A percentile compares a stretch with the other conserved stretches of the same genome.
These are phyloP conservation scores for Acer negundo DNA, from an alignment of 345 rosid species.

Conservation along the genomic window DNA sequence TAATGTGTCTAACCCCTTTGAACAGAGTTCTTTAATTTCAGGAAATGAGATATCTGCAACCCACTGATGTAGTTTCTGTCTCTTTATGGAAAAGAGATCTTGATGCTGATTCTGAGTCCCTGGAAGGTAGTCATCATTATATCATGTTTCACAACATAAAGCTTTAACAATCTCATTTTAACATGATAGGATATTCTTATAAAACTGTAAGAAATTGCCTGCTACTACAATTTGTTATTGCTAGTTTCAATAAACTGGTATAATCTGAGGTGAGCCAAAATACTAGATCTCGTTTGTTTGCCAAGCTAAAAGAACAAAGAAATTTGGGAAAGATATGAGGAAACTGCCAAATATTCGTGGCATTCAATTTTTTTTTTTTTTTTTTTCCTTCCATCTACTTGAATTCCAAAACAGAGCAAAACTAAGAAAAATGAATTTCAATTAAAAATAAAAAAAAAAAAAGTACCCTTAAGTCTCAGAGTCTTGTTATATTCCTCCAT, in stretches of 20 bases:
- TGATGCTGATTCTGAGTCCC: slow-evolving; percentile 38
- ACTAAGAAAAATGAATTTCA: background rate
- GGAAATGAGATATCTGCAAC: slow-evolving; percentile 49
- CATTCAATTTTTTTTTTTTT: background rate
- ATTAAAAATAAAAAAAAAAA: background rate
- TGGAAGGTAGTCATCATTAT: slow-evolving; percentile 28
- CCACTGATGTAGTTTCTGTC: slow-evolving; percentile 56
- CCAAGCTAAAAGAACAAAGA: background rate
- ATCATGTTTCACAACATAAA: slow-evolving; percentile 17
- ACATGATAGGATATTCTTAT: background rate
- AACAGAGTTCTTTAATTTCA: slow-evolving; percentile 43
- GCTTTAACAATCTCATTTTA: slow-evolving; percentile 9
- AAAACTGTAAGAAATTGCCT: background rate
- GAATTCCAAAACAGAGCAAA: slow-evolving; percentile 15
- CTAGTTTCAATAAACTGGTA: background rate
- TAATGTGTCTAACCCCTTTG: slow-evolving; percentile 50
- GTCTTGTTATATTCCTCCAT: slow-evolving; percentile 18
- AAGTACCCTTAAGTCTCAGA: slow-evolving; percentile 28
- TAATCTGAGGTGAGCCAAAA: background rate
- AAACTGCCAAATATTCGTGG: background rate
- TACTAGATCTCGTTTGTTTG: background rate
- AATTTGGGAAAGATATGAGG: background rate
- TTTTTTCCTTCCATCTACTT: slow-evolving; percentile 5
- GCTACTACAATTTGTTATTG: background rate
- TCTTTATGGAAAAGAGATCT: slow-evolving; percentile 53